Percentiles rank a stretch among this genome's conserved stretches.
These are phyloP conservation scores for Asterella californica DNA, from an alignment of 225 moss, liverwort and hornwort species.

Conservation along the genomic window DNA sequence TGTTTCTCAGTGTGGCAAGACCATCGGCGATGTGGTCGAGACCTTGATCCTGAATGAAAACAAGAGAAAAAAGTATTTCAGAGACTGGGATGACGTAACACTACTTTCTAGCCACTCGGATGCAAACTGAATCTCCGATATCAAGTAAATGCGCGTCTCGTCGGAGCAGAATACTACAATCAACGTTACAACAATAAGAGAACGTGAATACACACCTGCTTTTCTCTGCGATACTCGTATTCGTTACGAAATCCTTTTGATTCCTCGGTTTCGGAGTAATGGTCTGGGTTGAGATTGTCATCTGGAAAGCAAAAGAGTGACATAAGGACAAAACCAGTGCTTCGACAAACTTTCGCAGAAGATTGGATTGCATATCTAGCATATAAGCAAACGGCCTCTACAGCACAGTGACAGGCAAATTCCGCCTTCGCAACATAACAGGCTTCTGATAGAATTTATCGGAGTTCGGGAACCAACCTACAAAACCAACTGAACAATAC, in stretches of 20 bases:
- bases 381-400: neutral
- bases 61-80: neutral
- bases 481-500: neutral
- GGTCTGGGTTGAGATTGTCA: constrained; percentile 51
- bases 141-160: neutral
- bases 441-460: neutral
- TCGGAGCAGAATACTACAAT: neutral
- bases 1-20: constrained; percentile 59
- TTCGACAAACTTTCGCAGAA: neutral
- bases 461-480: neutral
- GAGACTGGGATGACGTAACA: neutral
- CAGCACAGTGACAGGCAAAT: neutral
- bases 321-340: neutral
- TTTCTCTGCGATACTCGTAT: constrained; percentile 54
- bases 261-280: constrained; percentile 58
- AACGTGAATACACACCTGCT: constrained; percentile 40
- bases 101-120: neutral
- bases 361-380: neutral
- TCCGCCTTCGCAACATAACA: neutral
- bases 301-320: constrained; percentile 24
- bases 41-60: constrained; percentile 47
- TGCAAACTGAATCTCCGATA: too few species aligned
- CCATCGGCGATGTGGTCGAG: constrained; percentile 69
- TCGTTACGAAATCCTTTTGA: constrained; percentile 57
- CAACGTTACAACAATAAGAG: neutral